phyloP scores from a whole-genome alignment of 1,284 basidiomycete species.

The Puccinia horiana region DNA sequence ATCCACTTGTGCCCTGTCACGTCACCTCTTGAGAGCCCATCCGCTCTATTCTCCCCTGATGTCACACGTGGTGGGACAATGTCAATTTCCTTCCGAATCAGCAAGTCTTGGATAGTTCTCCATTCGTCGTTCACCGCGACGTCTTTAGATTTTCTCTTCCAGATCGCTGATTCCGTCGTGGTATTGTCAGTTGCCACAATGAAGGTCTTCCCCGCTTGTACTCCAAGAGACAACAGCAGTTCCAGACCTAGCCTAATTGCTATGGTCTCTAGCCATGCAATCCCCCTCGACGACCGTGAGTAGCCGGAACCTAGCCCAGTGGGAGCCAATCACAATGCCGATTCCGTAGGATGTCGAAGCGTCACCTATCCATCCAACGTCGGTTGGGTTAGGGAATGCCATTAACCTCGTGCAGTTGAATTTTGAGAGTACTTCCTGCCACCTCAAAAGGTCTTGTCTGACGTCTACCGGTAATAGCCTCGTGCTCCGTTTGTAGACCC shows the following conservation, averaged over 20 bases:
- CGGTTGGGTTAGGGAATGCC: background rate
- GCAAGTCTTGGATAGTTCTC: background rate
- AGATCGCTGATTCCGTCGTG: too few species aligned
- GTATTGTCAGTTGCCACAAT: too few species aligned
- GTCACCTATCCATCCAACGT: too few species aligned
- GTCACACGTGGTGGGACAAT: background rate
- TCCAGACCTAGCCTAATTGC: too few species aligned
- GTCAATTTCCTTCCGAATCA: background rate
- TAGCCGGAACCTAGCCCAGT: too few species aligned
- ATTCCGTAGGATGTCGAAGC: background rate
- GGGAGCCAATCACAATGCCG: background rate
- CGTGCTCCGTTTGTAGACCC: too few species aligned
- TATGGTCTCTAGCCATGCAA: too few species aligned
- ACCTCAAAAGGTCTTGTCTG: background rate
- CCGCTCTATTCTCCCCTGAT: background rate
- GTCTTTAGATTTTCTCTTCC: background rate
- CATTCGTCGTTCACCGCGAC: background rate
- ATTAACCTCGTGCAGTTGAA: background rate
- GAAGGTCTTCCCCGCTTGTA: too few species aligned
- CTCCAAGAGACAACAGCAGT: too few species aligned
- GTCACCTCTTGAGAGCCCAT: background rate
- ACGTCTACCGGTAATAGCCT: background rate
- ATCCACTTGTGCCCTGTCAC: background rate
- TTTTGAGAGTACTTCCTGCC: background rate
- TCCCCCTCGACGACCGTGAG: too few species aligned